Evolutionary conservation across 768 basidiomycete species (phyloP).

Genomic region (Pisolithus orientalis): DNA sequence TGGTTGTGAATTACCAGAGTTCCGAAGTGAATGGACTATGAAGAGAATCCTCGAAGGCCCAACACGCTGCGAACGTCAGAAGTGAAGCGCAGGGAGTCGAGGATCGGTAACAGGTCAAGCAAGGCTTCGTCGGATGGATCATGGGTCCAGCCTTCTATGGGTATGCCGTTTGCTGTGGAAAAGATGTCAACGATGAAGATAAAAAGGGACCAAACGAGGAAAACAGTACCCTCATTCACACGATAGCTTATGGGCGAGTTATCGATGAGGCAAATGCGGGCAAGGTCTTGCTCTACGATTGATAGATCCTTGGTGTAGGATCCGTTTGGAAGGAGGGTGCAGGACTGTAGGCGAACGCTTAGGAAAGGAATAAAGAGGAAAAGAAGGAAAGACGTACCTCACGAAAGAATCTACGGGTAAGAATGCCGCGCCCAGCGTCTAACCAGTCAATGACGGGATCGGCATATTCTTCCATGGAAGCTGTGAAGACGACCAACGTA

Average conservation of each 20-base stretch:
- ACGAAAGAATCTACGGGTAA: constrained; percentile 84
- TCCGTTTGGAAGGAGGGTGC: constrained; percentile 87
- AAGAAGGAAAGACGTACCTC: constrained; percentile 52
- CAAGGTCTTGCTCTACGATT: constrained; percentile 81
- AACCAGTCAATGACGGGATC: constrained; percentile 99
- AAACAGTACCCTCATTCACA: constrained; percentile 76
- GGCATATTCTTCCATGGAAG: constrained; percentile 98
- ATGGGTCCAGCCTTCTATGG: constrained; percentile 98
- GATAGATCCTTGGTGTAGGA: constrained; percentile 92
- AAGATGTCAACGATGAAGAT: constrained; percentile 2
- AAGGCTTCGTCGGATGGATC: constrained; percentile 96
- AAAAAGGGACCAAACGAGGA: not conserved
- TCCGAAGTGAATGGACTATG: constrained; percentile 12
- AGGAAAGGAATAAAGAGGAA: not conserved
- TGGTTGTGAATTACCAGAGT: not conserved
- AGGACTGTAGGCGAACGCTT: constrained; percentile 51
- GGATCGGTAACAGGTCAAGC: constrained; percentile 89
- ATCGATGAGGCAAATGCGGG: constrained; percentile 92
- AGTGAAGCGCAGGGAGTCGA: constrained; percentile 94
- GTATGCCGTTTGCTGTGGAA: constrained; percentile 86
- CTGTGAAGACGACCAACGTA: constrained; percentile 97
- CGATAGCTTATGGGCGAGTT: constrained; percentile 93
- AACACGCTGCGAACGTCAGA: constrained; percentile 91
- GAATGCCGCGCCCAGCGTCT: constrained; percentile 88
- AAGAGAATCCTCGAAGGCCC: constrained; percentile 58